Evolutionary conservation across 768 basidiomycete genomes (phyloP).

Genomic region (Lactarius quietus): DNA sequence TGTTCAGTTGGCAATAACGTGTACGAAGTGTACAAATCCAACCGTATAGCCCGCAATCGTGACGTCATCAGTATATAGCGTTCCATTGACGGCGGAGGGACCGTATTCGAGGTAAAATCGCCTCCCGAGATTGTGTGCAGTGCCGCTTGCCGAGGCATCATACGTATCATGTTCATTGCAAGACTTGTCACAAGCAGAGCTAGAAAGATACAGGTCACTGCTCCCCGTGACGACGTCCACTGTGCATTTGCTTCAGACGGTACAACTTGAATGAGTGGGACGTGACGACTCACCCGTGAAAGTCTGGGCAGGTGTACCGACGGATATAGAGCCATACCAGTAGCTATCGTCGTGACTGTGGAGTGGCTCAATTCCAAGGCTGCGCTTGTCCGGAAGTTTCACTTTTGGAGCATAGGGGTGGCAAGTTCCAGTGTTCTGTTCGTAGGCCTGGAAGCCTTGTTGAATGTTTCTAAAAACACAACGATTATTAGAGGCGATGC

Average conservation of each 20-base stretch:
- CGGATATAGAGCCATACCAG: slow-evolving; percentile 12
- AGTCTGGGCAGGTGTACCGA: slow-evolving; percentile 13
- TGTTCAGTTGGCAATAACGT: background rate
- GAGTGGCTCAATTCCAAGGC: background rate
- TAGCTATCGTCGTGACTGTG: background rate
- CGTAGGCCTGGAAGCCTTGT: background rate
- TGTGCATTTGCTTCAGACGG: background rate
- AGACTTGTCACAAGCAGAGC: slow-evolving; percentile 28
- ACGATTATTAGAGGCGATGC: background rate
- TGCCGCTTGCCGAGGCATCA: background rate
- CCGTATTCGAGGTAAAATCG: slow-evolving; percentile 39
- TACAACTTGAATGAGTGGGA: background rate
- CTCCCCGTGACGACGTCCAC: slow-evolving; percentile 40
- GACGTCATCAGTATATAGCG: slow-evolving; percentile 39
- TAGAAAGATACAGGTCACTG: slow-evolving; percentile 36
- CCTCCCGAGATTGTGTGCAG: slow-evolving; percentile 28
- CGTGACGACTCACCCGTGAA: slow-evolving; percentile 5
- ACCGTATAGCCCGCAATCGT: background rate
- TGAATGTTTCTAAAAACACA: slow-evolving; percentile 5
- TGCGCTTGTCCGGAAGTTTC: background rate
- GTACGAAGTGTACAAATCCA: slow-evolving; percentile 21
- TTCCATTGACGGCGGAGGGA: slow-evolving; percentile 39
- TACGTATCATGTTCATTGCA: slow-evolving; percentile 28
- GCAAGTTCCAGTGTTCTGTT: background rate
- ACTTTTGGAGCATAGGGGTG: background rate